Evolutionary conservation across 768 basidiomycete genomes (phyloP).

Genomic region (Podaxis sp.): DNA sequence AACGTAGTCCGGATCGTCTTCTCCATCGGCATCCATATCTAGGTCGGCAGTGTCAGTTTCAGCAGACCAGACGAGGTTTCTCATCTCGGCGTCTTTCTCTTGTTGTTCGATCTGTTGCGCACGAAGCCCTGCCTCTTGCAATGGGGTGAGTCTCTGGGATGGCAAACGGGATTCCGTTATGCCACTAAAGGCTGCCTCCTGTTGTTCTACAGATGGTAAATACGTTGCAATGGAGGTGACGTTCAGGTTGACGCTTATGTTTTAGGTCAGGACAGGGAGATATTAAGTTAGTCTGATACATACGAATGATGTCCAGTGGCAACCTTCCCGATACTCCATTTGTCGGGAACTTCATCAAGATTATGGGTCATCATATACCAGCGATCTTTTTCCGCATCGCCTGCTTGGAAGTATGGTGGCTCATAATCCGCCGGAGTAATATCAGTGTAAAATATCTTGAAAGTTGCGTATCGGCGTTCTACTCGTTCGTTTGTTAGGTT

Average conservation of each 20-base stretch:
- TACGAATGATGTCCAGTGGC: slow-evolving; percentile 75
- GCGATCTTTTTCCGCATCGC: slow-evolving; percentile 65
- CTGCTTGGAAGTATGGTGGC: slow-evolving; percentile 73
- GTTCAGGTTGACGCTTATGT: slow-evolving; percentile 58
- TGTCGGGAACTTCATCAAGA: slow-evolving; percentile 68
- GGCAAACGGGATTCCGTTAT: slow-evolving; percentile 28
- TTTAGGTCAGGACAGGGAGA: not conserved
- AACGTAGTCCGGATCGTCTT: slow-evolving; percentile 48
- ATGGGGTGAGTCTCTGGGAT: slow-evolving; percentile 43
- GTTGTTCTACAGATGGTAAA: slow-evolving; percentile 61
- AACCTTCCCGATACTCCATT: slow-evolving; percentile 61
- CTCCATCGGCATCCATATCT: slow-evolving; percentile 57
- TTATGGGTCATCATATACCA: slow-evolving; percentile 83
- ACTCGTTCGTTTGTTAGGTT: slow-evolving; percentile 5
- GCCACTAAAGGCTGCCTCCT: slow-evolving; percentile 53
- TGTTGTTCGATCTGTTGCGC: slow-evolving; percentile 57
- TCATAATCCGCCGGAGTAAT: slow-evolving; percentile 79
- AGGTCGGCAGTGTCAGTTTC: slow-evolving; percentile 44
- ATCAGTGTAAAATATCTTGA: slow-evolving; percentile 83
- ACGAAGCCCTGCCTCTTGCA: slow-evolving; percentile 51
- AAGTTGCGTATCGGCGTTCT: slow-evolving; percentile 84
- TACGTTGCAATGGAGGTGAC: slow-evolving; percentile 72
- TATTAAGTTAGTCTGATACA: slow-evolving; percentile 14
- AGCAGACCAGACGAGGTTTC: slow-evolving; percentile 64
- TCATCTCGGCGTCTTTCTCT: slow-evolving; percentile 51